Percentiles rank a stretch among this genome's conserved stretches.
phyloP scores from a whole-genome alignment of 129 eudicot species.

The Saposhnikovia divaricata region DNA sequence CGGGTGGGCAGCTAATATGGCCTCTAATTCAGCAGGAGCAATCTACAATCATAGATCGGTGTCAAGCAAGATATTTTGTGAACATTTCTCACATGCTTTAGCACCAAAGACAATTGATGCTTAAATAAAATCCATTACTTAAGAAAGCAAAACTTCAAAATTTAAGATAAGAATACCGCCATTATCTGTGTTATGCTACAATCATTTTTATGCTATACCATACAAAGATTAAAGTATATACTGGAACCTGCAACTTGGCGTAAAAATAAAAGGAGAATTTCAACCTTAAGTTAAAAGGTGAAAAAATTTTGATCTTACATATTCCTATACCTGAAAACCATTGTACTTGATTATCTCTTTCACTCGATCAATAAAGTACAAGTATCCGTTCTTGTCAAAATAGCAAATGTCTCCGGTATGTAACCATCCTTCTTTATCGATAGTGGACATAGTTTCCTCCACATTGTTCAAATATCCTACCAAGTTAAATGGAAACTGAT shows the following conservation, averaged over 20 bases:
- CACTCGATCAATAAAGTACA: conserved; percentile 65
- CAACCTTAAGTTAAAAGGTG: background rate
- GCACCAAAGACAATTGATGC: background rate
- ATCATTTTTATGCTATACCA: no score
- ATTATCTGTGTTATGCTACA: background rate
- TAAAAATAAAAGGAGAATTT: background rate
- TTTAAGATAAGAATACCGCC: background rate
- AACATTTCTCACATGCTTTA: background rate
- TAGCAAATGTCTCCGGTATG: conserved; percentile 87
- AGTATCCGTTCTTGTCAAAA: conserved; percentile 73
- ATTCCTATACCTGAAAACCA: conserved; percentile 70
- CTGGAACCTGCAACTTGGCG: background rate
- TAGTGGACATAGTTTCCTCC: conserved; percentile 57
- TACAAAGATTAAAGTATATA: background rate
- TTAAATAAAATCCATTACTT: background rate
- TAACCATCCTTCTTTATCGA: conserved; percentile 82
- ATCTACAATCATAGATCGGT: conserved; percentile 32
- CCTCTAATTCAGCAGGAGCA: conserved; percentile 94
- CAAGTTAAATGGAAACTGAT: conserved; percentile 1
- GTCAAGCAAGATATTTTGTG: background rate
- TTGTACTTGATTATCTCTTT: conserved; percentile 94
- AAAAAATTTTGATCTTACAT: background rate
- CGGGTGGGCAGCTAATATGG: conserved; percentile 60
- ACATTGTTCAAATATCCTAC: conserved; percentile 68
- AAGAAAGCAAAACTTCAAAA: background rate